Base-by-base conservation (phyloP, 129 eudicot genomes). In the Lactuca saligna region DNA sequence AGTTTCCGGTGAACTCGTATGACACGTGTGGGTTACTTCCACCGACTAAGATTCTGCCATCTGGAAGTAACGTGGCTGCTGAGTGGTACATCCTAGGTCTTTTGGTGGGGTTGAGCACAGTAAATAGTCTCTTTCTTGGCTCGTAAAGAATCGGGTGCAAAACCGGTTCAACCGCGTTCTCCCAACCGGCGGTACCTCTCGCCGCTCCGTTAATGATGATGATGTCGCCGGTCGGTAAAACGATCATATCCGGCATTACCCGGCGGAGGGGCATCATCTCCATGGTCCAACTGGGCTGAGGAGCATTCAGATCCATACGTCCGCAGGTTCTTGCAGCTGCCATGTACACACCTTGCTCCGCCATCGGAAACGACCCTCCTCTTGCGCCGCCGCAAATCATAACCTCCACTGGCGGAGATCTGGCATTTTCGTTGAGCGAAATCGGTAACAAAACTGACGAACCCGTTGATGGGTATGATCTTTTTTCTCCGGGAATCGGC, bases 171-270 rank as follows among this genome's bases (percentile, higher is more conserved):
- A 59, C 63, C 66, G 86, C 96, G 0, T 37, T 46, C 17, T 92
- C 96, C 96, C 98, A 92, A 46, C 96, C 98, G 74, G 91, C 98
- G 0, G 98, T 81, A 0, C 98, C 98, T 15, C 68, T 80, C 0
- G 54, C 66, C 0, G 98, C 98, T 1, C 98, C 98, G 56, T 92
- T 92, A 0, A 92, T 6, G 0, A 88, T 78, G 7, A 88, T 15
- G 16, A 88, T 80, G 8, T 88, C 88, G 5, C 91, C 87, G 25
- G 84, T 88, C 7, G 98, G 96, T 10, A 92, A 50, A 0, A 92
- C 61, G 9, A 86, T 4, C 91, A 86, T 88, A 15, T 92, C 98
- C 10, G 83, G 75, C 98, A 92, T 92, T 29, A 92, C 85, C 64
- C 98, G 87, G 38, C 88, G 64, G 79, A 80, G 73, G 3, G 93